Evolutionary conservation across 1,139 yeast genomes (phyloP), one percentile per base, ranked within the genome.

Genomic region (Nakaseomyces nivariensis): DNA sequence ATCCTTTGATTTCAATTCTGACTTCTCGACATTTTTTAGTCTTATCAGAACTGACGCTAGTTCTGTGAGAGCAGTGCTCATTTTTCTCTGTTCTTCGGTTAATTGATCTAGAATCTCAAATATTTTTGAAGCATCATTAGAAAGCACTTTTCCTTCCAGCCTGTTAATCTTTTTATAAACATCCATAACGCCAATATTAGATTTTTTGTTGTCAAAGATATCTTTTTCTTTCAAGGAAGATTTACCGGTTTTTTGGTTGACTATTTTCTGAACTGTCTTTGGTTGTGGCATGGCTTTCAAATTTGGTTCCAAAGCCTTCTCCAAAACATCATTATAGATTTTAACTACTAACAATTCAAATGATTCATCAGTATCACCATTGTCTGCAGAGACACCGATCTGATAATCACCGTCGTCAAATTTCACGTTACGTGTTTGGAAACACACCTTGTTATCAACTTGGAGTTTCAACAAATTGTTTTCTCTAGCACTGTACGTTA

Each of bases 381-480:
- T 51, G 71, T 74, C 53, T 62, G 82, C 84, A 33, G 81, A 69
- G 4, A 79, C 66, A 51, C 88, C 88, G 48, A 83, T 57, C 49
- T 66, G 70, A 37, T 60, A 62, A 4, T 54, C 44, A 13, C 66
- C 58, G 24, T 36, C 41, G 4, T 58, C 58, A 4, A 64, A 44
- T 27, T 63, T 59, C 41, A 84, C 69, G 49, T 75, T 65, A 53
- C 77, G 75, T 0, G 89, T 81, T 61, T 80, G 81, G 67, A 84
- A 79, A 61, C 89, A 81, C 50, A 85, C 71, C 57, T 77, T 79
- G 61, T 85, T 85, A 62, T 85, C 88, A 44, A 82, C 67, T 56
- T 85, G 88, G 17, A 84, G 74, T 56, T 82, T 81, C 53, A 85
- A 72, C 58, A 74, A 66, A 33, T 71, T 69, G 25, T 60, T 59